phyloP scores from a whole-genome alignment of 2,329 filamentous ascomycete genomes.

The Colletotrichum theobromicola region DNA sequence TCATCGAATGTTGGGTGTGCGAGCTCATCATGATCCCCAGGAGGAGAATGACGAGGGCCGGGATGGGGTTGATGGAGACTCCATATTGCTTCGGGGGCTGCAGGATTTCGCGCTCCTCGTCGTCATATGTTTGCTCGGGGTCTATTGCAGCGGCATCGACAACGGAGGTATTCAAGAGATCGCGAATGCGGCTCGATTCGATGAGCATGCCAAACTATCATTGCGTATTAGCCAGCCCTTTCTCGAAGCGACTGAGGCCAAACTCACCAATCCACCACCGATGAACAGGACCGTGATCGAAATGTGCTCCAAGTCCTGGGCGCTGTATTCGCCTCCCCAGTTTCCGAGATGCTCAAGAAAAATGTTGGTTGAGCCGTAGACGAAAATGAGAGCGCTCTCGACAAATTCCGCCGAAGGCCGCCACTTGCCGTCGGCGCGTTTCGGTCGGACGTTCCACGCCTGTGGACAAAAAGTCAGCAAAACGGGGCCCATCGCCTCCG shows the following conservation, averaged over 20 bases:
- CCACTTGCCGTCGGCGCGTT: conserved; percentile 60
- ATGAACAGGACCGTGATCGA: conserved; percentile 95
- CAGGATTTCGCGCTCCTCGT: conserved; percentile 50
- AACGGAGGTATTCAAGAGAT: conserved; percentile 65
- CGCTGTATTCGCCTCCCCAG: conserved; percentile 73
- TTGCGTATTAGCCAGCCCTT: conserved; percentile 26
- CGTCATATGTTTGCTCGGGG: conserved; percentile 36
- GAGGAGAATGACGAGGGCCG: conserved; percentile 83
- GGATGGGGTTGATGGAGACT: conserved; percentile 86
- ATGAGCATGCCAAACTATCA: conserved; percentile 79
- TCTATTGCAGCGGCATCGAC: conserved; percentile 36
- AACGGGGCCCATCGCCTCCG: neutral
- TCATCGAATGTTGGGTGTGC: conserved; percentile 83
- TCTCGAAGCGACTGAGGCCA: neutral
- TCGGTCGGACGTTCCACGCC: conserved; percentile 88
- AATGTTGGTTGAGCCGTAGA: conserved; percentile 88
- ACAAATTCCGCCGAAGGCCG: conserved; percentile 85
- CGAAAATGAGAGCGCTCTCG: conserved; percentile 88
- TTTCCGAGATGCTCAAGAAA: conserved; percentile 88
- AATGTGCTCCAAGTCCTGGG: conserved; percentile 87
- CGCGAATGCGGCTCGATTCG: conserved; percentile 74
- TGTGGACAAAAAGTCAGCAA: conserved; percentile 28
- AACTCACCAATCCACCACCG: conserved; percentile 80
- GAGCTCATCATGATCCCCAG: conserved; percentile 95
- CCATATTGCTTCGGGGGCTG: conserved; percentile 69